Evolutionary conservation across 2,329 filamentous ascomycete genomes (phyloP).

Genomic region (Aschersonia sp.): DNA sequence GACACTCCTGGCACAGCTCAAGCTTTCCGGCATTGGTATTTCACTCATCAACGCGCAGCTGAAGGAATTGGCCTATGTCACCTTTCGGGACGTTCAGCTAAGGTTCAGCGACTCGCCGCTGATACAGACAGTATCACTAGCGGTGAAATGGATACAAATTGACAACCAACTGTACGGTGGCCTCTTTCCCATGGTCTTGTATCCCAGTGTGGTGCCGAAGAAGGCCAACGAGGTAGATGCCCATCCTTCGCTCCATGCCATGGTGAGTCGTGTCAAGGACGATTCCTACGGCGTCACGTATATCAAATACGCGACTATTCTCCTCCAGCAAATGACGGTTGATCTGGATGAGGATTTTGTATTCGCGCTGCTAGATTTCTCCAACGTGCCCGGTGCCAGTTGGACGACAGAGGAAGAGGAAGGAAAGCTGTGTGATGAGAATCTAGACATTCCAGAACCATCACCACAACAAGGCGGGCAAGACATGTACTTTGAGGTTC

Average conservation of each 20-base stretch:
- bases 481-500: slow-evolving; percentile 93
- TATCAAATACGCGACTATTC: slow-evolving; percentile 90
- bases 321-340: slow-evolving; percentile 95
- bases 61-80: slow-evolving; percentile 85
- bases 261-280: slow-evolving; percentile 90
- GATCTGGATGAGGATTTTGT: slow-evolving; percentile 98
- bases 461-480: slow-evolving; percentile 71
- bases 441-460: slow-evolving; percentile 83
- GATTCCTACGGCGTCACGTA: slow-evolving; percentile 96
- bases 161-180: slow-evolving; percentile 98
- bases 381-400: slow-evolving; percentile 78
- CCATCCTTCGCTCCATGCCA: slow-evolving; percentile 84
- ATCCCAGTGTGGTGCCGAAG: slow-evolving; percentile 95
- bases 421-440: slow-evolving; percentile 77
- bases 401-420: slow-evolving; percentile 58
- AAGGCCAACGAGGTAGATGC: slow-evolving; percentile 91
- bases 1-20: slow-evolving; percentile 78
- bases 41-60: slow-evolving; percentile 88
- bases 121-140: slow-evolving; percentile 80
- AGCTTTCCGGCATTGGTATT: slow-evolving; percentile 78
- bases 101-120: slow-evolving; percentile 87
- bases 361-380: slow-evolving; percentile 87
- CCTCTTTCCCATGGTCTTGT: slow-evolving; percentile 93
- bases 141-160: slow-evolving; percentile 97
- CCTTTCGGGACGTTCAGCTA: slow-evolving; percentile 78